Base-by-base conservation (phyloP, 139 green algal species). In the Eudorina sp. region DNA sequence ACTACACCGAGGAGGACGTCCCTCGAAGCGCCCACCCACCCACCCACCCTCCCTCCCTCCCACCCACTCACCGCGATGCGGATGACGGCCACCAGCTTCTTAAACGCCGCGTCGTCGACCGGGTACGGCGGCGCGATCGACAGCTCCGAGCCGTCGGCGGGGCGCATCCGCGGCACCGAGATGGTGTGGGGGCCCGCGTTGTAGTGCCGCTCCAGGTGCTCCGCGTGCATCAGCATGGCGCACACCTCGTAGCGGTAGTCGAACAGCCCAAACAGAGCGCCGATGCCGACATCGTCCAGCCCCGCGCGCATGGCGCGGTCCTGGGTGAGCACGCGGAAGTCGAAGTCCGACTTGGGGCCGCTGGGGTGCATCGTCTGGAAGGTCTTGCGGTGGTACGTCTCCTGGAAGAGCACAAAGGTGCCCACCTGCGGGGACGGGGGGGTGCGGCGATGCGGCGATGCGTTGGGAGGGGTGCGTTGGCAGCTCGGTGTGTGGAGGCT, bases 331-430 rank as follows among this genome's bases (percentile, higher is more conserved):
- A 96, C 72, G 21, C 94, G 86, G 92, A 95, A 90, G 83, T 94
- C 72, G 53, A 88, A 96, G 86, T 96, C 94, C 27, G 48, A 89
- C 91, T 96, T 96, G 84, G 94, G 94, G 27, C n/a, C 94, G 92
- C 53, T 74, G 13, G 95, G 85, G 87, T 96, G 92, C 93, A 96
- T 96, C 84, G 88, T 60, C 81, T 92, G 83, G 77, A 96, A 96
- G 18, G 94, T 95, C 11, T 82, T 45, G 14, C 86, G 81, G 89
- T 96, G 92, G 89, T 96, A 96, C 19, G 92, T 92, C 91, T 96
- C 93, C 88, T 96, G 94, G 89, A 96, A 96, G 45, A 96, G 89
- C 4, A 94, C 96, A 88, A 94, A 96, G 18, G 94, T 96, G 89
- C 94, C 94, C 6, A 96, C 90, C 92, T 94, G 86, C 5, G 0